Percentiles rank a stretch among this genome's conserved stretches.
Conservation (phyloP, 2,329 filamentous ascomycete genomes). For the Colletotrichum musicola region DNA sequence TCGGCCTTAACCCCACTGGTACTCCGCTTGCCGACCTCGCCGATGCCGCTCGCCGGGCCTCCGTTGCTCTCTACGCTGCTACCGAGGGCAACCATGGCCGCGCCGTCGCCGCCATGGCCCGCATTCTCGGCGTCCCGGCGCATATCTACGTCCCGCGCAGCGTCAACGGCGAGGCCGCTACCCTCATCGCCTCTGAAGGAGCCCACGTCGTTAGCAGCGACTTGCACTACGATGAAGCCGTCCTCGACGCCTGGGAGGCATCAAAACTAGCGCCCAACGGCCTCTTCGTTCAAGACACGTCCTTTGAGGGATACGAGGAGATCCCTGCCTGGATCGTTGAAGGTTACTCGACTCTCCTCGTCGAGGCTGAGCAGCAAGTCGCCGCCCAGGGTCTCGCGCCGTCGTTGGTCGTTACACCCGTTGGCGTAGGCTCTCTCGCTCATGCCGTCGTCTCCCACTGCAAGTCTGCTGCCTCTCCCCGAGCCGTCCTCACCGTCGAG, state of each 20-base stretch:
- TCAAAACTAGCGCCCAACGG: conserved; percentile 53
- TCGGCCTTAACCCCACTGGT: conserved; percentile 56
- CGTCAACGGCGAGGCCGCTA: conserved; percentile 66
- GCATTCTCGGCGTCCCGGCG: conserved; percentile 65
- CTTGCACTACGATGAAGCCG: conserved; percentile 72
- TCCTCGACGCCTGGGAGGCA: conserved; percentile 61
- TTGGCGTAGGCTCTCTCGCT: conserved; percentile 80
- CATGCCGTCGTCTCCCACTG: conserved; percentile 77
- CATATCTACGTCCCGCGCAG: conserved; percentile 73
- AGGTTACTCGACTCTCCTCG: conserved; percentile 80
- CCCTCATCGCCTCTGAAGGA: conserved; percentile 71
- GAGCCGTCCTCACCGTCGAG: conserved; percentile 74
- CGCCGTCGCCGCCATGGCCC: conserved; percentile 77
- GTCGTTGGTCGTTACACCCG: conserved; percentile 71
- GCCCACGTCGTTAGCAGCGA: conserved; percentile 61
- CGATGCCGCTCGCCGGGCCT: conserved; percentile 46
- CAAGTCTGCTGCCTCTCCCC: conserved; percentile 57
- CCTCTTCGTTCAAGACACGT: conserved; percentile 77
- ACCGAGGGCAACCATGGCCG: conserved; percentile 85
- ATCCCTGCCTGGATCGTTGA: conserved; percentile 82
- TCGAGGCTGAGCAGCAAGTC: conserved; percentile 74
- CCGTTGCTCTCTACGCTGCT: conserved; percentile 68
- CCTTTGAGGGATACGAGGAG: conserved; percentile 74
- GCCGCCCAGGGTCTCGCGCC: conserved; percentile 49
- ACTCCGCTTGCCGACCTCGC: conserved; percentile 59